phyloP scores from a whole-genome alignment of 306 rosid genomes.

The Alnus rubra region DNA sequence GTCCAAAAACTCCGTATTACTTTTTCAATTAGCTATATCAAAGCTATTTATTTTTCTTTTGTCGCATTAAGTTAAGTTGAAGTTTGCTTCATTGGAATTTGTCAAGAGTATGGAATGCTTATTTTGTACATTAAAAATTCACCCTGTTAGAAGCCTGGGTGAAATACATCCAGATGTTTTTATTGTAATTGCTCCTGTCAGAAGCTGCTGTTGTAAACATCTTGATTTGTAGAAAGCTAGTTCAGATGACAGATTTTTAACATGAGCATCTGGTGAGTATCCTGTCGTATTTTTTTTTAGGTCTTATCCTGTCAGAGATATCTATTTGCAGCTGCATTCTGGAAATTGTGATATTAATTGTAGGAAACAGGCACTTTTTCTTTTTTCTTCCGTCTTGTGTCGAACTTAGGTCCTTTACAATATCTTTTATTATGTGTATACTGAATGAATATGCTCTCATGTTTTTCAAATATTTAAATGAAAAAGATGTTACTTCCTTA shows the following conservation, averaged over 20 bases:
- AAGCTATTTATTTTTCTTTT: background rate
- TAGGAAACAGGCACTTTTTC: background rate
- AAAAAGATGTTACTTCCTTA: background rate
- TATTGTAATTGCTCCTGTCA: background rate
- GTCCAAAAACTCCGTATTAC: background rate
- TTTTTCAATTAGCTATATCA: background rate
- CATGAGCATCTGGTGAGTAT: background rate
- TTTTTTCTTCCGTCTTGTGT: background rate
- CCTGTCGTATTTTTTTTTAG: background rate
- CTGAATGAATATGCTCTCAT: slow-evolving; percentile 4
- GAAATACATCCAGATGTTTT: background rate
- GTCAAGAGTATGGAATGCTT: background rate
- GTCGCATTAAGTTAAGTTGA: background rate
- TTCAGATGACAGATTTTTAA: background rate
- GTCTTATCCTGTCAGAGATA: no score
- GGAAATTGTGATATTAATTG: background rate
- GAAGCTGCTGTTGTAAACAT: background rate
- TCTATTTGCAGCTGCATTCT: background rate
- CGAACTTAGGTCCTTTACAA: background rate
- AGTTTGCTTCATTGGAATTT: background rate
- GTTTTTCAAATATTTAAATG: background rate
- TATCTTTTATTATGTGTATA: background rate
- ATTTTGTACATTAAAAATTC: background rate
- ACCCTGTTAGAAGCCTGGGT: background rate
- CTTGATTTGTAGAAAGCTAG: slow-evolving; percentile 2